phyloP scores from a whole-genome alignment of 192 early-diverging fungal genomes.

The Haplosporangium gracile region DNA sequence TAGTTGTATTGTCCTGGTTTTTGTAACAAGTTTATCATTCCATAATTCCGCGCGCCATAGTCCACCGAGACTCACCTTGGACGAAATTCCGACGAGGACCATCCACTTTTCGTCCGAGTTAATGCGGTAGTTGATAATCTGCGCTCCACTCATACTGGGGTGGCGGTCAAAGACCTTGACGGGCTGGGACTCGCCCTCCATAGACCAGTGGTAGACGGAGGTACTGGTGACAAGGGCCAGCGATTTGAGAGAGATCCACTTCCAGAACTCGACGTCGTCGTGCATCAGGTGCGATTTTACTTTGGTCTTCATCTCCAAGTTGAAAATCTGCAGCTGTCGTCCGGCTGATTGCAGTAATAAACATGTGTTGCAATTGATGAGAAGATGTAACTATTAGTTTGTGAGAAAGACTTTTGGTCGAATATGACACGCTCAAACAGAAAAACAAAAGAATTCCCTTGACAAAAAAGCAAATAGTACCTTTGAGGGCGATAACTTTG shows the following conservation, averaged over 20 bases:
- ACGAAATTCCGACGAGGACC: conserved; percentile 94
- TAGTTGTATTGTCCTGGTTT: no score
- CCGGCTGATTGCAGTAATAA: conserved; percentile 66
- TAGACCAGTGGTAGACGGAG: conserved; percentile 96
- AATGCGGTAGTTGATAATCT: conserved; percentile 97
- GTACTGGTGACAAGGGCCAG: conserved; percentile 91
- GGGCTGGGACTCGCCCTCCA: conserved; percentile 90
- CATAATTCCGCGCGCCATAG: not conserved
- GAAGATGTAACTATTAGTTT: not conserved
- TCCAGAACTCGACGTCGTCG: conserved; percentile 94
- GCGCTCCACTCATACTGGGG: conserved; percentile 81
- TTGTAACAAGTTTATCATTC: not conserved
- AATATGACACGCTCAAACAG: not conserved
- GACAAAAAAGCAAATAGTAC: conserved; percentile 55
- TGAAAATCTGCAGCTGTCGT: conserved; percentile 96
- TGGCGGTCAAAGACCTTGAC: conserved; percentile 96
- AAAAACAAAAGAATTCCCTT: not conserved
- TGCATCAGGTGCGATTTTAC: conserved; percentile 93
- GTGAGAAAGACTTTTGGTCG: not conserved
- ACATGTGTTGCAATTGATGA: not conserved
- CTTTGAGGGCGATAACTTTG: conserved; percentile 97
- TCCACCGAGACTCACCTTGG: conserved; percentile 62
- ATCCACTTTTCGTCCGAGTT: conserved; percentile 95
- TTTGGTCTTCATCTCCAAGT: conserved; percentile 96
- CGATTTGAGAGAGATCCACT: conserved; percentile 90